phyloP scores from a whole-genome alignment of 106 monocot genomes.

The Dioscorea alata region DNA sequence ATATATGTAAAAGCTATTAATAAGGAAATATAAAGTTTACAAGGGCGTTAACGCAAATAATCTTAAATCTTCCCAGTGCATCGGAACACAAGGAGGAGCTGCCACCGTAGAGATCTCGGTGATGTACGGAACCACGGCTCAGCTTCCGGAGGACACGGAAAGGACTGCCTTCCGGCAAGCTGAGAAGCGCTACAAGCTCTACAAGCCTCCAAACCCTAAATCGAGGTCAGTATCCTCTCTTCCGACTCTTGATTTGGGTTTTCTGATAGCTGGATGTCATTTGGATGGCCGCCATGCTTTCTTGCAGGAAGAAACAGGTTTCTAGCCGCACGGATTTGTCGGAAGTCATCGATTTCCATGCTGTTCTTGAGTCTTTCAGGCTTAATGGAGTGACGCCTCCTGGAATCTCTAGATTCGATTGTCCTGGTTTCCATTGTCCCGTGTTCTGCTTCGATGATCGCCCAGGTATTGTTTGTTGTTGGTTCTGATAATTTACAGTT shows the following conservation, averaged over 20 bases:
- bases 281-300: not conserved
- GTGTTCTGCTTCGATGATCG: slow-evolving; percentile 68
- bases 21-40: no score
- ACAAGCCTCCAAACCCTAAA: slow-evolving; percentile 32
- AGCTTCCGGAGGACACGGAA: slow-evolving; percentile 22
- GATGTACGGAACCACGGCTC: not conserved
- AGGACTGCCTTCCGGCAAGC: slow-evolving; percentile 77
- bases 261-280: not conserved
- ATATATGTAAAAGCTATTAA: no score
- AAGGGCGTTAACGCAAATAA: no score
- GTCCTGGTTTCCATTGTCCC: slow-evolving; percentile 35
- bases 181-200: slow-evolving; percentile 89
- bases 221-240: slow-evolving; percentile 11
- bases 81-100: no score
- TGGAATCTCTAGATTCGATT: slow-evolving; percentile 29
- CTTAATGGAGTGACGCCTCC: slow-evolving; percentile 31
- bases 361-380: slow-evolving; percentile 34
- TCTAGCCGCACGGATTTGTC: slow-evolving; percentile 43
- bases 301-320: slow-evolving; percentile 20
- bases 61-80: no score
- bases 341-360: slow-evolving; percentile 70
- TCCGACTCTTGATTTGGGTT: not conserved
- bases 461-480: slow-evolving; percentile 19
- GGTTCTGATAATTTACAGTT: not conserved
- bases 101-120: not conserved